Evolutionary conservation across 2,329 filamentous ascomycete genomes (phyloP).

Genomic region (Clonostachys sp.): DNA sequence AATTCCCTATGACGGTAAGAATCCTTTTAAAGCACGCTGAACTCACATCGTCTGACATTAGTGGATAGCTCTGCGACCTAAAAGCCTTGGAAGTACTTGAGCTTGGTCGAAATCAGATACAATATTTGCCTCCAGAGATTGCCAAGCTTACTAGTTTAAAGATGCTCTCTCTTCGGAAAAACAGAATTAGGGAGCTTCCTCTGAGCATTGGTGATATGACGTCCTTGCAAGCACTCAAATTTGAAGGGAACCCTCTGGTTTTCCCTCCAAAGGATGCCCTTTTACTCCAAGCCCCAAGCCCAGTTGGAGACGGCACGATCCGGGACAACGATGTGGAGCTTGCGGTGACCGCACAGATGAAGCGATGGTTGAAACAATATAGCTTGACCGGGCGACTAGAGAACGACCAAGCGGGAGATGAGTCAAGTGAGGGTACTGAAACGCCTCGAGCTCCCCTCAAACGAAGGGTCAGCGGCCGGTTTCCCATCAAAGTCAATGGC

Average conservation of each 20-base stretch:
- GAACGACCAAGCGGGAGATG: constrained; percentile 41
- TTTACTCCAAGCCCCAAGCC: constrained; percentile 50
- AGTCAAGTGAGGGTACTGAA: constrained; percentile 70
- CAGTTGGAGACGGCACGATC: constrained; percentile 47
- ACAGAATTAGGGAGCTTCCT: constrained; percentile 80
- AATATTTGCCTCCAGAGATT: constrained; percentile 72
- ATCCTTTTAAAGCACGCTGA: not conserved
- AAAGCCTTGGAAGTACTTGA: constrained; percentile 88
- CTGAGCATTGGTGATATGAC: constrained; percentile 84
- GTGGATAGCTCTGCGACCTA: constrained; percentile 71
- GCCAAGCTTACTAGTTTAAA: constrained; percentile 79
- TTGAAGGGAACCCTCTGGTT: constrained; percentile 80
- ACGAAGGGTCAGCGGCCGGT: constrained; percentile 59
- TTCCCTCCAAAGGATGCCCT: constrained; percentile 72
- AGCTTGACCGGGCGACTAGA: constrained; percentile 47
- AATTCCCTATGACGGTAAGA: constrained; percentile 53
- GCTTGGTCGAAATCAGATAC: constrained; percentile 82
- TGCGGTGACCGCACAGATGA: constrained; percentile 55
- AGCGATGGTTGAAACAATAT: constrained; percentile 53
- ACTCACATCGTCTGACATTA: constrained; percentile 10
- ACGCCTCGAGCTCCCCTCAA: constrained; percentile 69
- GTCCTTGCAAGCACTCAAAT: constrained; percentile 82
- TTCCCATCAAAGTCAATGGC: constrained; percentile 69
- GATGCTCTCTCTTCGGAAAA: constrained; percentile 82
- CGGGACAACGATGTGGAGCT: constrained; percentile 61